Conservation (phyloP, 139 green algal genomes). For the Chlamydomonas sp. region DNA sequence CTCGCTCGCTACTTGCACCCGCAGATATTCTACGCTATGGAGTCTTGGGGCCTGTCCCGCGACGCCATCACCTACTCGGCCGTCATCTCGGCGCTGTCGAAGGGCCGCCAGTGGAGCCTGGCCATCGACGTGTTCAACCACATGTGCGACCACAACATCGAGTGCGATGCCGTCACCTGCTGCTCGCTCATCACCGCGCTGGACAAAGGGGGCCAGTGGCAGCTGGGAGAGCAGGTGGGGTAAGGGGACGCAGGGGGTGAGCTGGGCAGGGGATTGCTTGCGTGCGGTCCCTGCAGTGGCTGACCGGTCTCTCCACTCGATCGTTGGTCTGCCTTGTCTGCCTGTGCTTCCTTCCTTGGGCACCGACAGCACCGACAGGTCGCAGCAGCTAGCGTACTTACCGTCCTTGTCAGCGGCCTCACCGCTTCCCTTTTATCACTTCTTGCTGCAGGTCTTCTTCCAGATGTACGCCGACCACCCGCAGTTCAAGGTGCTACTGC, state of each 20-base stretch:
- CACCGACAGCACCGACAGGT: too few species aligned
- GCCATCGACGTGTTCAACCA: slow-evolving; percentile 71
- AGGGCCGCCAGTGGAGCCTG: slow-evolving; percentile 83
- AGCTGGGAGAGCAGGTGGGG: slow-evolving; percentile 84
- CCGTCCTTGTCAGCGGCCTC: not conserved
- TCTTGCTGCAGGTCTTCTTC: slow-evolving; percentile 10
- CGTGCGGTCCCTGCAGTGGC: not conserved
- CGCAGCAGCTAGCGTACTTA: too few species aligned
- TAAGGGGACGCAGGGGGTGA: not conserved
- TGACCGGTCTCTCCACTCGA: too few species aligned
- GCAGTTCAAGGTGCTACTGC: slow-evolving; percentile 66
- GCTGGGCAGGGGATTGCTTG: not conserved
- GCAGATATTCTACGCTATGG: slow-evolving; percentile 82
- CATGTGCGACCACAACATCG: slow-evolving; percentile 71
- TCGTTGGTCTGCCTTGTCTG: too few species aligned
- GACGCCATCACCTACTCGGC: slow-evolving; percentile 92
- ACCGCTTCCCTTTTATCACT: not conserved
- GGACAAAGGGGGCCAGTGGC: slow-evolving; percentile 91
- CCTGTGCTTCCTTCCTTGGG: too few species aligned
- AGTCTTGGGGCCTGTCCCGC: slow-evolving; percentile 63
- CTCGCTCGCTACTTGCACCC: not conserved
- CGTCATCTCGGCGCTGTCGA: slow-evolving; percentile 85
- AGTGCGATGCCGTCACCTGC: slow-evolving; percentile 91
- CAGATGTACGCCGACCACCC: slow-evolving; percentile 71
- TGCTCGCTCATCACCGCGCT: slow-evolving; percentile 91